Evolutionary conservation across 2,329 filamentous ascomycete genomes (phyloP), one percentile per base, ranked within the genome.

Genomic region (Tolypocladium tropicale): DNA sequence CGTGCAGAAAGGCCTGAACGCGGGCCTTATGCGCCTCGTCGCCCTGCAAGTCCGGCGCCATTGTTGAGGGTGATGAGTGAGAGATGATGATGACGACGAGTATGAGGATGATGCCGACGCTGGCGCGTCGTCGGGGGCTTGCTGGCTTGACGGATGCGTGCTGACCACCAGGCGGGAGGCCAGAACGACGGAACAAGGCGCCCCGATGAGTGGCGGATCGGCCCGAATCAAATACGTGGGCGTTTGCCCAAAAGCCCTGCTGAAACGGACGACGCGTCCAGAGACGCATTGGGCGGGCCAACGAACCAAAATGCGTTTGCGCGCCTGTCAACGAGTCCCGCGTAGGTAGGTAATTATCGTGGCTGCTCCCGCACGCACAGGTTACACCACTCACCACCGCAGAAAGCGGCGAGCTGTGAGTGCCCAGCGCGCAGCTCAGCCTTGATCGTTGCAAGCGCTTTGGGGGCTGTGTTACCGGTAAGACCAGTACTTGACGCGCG

Each of bases 1-100:
- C 23, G 30, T 55, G 53, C 16, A 61, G 53, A 52, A 61, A 61
- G 9, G 33, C 55, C 36, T 37, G 36, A 37, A 37, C 36, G 36
- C 36, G 36, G 36, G 36, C 36, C 36, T 37, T 37, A 37, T 37
- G 36, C 36, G 36, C 36, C 36, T 37, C 36, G 36, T 18, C 36
- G 36, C 36, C 14, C 36, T 37, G 36, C 36, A 37, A 16, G 7
- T 37, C 12, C 36, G 30, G 30, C 30, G 36, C 36, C 36, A 37
- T 37, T 37, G 36, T 37, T 37, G 14, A 16, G 16, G 36, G 14
- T 37, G 36, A 18, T 37, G 36, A 37, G 36, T 37, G 36, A 37
- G 36, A 37, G 36, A 11, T 37, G 36, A 18, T 37, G 36, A 37
- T 37, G 36, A 37, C 6, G 36, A 37, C 36, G 36, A 37, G 36